These are phyloP conservation scores for Kwoniella botswanensis DNA, from an alignment of 768 basidiomycete genomes.

Conservation along the genomic window DNA sequence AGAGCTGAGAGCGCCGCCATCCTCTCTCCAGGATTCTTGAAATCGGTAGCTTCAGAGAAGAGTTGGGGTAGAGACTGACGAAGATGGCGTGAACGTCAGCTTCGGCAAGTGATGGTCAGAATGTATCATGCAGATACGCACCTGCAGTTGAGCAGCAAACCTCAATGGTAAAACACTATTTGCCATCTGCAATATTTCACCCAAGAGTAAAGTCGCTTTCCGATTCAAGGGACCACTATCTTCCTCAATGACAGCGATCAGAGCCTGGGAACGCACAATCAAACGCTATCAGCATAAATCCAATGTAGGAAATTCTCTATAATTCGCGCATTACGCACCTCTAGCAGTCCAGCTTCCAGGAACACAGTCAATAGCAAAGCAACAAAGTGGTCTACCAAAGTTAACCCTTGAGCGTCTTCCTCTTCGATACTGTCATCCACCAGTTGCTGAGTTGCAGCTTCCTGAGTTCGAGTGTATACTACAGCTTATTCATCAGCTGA, in stretches of 20 bases:
- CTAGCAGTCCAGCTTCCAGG: slow-evolving; percentile 82
- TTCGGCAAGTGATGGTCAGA: neutral
- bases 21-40: slow-evolving; percentile 74
- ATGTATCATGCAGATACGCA: slow-evolving; percentile 46
- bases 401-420: slow-evolving; percentile 65
- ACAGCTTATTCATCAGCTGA: neutral
- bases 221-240: slow-evolving; percentile 65
- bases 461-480: slow-evolving; percentile 52
- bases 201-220: slow-evolving; percentile 88
- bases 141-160: slow-evolving; percentile 84
- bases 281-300: too few relatives aligned
- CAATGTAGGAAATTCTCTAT: too few relatives aligned
- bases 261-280: slow-evolving; percentile 64
- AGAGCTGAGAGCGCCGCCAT: slow-evolving; percentile 83
- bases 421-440: slow-evolving; percentile 35
- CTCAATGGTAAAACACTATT: slow-evolving; percentile 83
- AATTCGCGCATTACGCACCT: slow-evolving; percentile 64
- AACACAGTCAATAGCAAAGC: slow-evolving; percentile 82
- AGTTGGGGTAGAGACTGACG: slow-evolving; percentile 77
- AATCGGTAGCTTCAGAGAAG: slow-evolving; percentile 78
- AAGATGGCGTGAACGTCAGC: neutral
- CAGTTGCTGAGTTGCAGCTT: slow-evolving; percentile 26
- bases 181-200: slow-evolving; percentile 84
- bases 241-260: slow-evolving; percentile 84
- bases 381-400: slow-evolving; percentile 90